These are phyloP conservation scores for Nakaseomyces bracarensis DNA, from an alignment of 1,139 yeast genomes.

Conservation along the genomic window DNA sequence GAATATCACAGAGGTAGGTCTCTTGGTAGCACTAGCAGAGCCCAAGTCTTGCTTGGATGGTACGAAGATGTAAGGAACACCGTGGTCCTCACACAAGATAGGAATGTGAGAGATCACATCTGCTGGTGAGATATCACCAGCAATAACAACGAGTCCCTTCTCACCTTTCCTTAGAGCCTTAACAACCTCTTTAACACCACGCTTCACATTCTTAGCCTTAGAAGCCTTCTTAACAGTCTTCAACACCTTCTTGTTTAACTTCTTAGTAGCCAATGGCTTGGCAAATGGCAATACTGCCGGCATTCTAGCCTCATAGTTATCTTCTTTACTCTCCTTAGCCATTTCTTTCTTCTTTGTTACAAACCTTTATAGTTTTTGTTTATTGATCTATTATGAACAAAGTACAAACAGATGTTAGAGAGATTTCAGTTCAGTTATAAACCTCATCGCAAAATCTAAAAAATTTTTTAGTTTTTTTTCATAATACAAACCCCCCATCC, in stretches of 20 bases:
- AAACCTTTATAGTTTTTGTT: no score
- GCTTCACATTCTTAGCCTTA: slow-evolving; percentile 93
- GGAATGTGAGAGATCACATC: slow-evolving; percentile 97
- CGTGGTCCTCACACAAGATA: slow-evolving; percentile 87
- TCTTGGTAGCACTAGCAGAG: slow-evolving; percentile 96
- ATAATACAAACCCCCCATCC: no score
- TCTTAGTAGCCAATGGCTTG: slow-evolving; percentile 90
- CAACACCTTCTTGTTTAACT: slow-evolving; percentile 87
- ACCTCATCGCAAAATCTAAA: slow-evolving; percentile 11
- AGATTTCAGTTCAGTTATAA: neutral
- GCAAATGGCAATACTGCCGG: slow-evolving; percentile 91
- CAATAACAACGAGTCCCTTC: slow-evolving; percentile 91
- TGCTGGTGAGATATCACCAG: slow-evolving; percentile 96
- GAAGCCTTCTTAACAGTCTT: slow-evolving; percentile 96
- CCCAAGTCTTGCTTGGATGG: slow-evolving; percentile 98
- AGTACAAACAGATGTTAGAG: no score
- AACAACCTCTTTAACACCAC: slow-evolving; percentile 98
- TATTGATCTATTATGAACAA: no score
- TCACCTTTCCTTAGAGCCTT: slow-evolving; percentile 97
- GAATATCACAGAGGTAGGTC: slow-evolving; percentile 98
- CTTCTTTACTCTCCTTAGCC: slow-evolving; percentile 39
- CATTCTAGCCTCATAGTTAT: slow-evolving; percentile 85
- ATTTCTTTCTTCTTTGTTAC: slow-evolving; percentile 9
- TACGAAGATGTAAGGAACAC: slow-evolving; percentile 84
- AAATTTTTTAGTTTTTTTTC: slow-evolving; percentile 7